A percentile compares a stretch with the other conserved stretches of the same genome.
phyloP scores from a whole-genome alignment of 139 green algal genomes.

The Gonium pectorale region DNA sequence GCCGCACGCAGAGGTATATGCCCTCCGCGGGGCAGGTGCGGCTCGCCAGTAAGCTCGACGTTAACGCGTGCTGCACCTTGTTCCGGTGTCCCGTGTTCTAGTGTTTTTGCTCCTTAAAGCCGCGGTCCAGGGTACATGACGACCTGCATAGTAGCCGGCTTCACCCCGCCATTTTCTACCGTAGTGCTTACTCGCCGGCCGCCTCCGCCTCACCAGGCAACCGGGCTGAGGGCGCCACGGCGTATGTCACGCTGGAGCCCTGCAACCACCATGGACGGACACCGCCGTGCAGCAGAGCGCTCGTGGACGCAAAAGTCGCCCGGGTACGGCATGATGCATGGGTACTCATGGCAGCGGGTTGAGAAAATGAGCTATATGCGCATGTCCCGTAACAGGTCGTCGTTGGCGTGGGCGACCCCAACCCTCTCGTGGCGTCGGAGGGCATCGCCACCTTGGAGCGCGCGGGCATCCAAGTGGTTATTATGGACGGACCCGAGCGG shows the following conservation, averaged over 20 bases:
- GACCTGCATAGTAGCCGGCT: too few relatives aligned
- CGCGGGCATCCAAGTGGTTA: slow-evolving; percentile 79
- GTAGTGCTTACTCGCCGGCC: too few relatives aligned
- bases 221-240: slow-evolving; percentile 85
- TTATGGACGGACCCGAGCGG: slow-evolving; percentile 76
- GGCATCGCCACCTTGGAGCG: slow-evolving; percentile 75
- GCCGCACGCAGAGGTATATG: slow-evolving; percentile 98
- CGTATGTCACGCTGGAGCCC: slow-evolving; percentile 98
- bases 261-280: slow-evolving; percentile 98
- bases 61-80: too few relatives aligned
- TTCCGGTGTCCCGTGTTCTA: too few relatives aligned
- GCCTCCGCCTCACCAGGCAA: too few relatives aligned
- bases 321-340: slow-evolving; percentile 66
- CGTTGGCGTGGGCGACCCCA: slow-evolving; percentile 89
- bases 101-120: too few relatives aligned
- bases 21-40: slow-evolving; percentile 85
- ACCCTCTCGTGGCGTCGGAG: slow-evolving; percentile 88
- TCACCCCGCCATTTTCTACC: too few relatives aligned
- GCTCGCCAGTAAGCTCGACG: not conserved
- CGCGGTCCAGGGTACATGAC: too few relatives aligned
- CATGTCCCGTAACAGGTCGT: slow-evolving; percentile 92
- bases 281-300: slow-evolving; percentile 91
- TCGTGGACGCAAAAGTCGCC: slow-evolving; percentile 87
- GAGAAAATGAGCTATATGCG: too few relatives aligned
- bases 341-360: too few relatives aligned